A percentile compares a stretch with the other conserved stretches of the same genome.
These are phyloP conservation scores for Fennellomyces sp. DNA, from an alignment of 371 early-diverging fungal genomes.

Conservation along the genomic window DNA sequence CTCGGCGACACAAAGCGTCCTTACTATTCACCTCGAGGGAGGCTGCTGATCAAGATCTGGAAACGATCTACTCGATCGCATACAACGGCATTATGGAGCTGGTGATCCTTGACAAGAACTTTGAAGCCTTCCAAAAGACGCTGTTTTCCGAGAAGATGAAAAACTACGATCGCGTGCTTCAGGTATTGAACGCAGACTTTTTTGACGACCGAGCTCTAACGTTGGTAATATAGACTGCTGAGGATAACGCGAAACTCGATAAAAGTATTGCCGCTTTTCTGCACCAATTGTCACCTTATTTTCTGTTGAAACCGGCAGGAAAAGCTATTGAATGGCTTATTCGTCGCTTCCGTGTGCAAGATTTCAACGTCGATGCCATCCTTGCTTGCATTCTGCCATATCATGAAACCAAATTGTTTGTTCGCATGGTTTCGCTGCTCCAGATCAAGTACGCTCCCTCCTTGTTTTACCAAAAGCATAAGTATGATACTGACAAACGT, in stretches of 20 bases:
- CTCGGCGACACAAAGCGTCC: constrained; percentile 68
- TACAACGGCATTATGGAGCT: constrained; percentile 82
- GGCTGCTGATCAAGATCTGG: constrained; percentile 89
- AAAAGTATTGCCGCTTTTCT: constrained; percentile 75
- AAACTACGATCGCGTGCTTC: constrained; percentile 76
- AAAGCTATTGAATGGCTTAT: constrained; percentile 94
- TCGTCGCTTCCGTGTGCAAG: constrained; percentile 86
- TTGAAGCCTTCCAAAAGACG: constrained; percentile 72
- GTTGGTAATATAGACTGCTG: constrained; percentile 59
- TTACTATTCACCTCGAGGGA: constrained; percentile 82
- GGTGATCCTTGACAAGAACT: constrained; percentile 63
- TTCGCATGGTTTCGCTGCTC: constrained; percentile 77
- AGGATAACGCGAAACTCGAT: constrained; percentile 84
- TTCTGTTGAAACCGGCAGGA: constrained; percentile 79
- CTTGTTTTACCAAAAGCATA: background rate
- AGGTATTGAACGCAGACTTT: constrained; percentile 36
- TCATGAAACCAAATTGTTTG: constrained; percentile 90
- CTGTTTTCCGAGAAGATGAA: constrained; percentile 86
- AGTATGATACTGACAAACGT: background rate
- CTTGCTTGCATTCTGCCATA: constrained; percentile 86
- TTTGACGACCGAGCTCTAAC: too few relatives aligned
- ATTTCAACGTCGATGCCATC: constrained; percentile 83
- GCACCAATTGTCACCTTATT: constrained; percentile 79
- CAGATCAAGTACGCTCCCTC: constrained; percentile 55
- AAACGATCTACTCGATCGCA: constrained; percentile 86